Base-by-base conservation (phyloP, 768 basidiomycete genomes). In the Lentinula sp. region DNA sequence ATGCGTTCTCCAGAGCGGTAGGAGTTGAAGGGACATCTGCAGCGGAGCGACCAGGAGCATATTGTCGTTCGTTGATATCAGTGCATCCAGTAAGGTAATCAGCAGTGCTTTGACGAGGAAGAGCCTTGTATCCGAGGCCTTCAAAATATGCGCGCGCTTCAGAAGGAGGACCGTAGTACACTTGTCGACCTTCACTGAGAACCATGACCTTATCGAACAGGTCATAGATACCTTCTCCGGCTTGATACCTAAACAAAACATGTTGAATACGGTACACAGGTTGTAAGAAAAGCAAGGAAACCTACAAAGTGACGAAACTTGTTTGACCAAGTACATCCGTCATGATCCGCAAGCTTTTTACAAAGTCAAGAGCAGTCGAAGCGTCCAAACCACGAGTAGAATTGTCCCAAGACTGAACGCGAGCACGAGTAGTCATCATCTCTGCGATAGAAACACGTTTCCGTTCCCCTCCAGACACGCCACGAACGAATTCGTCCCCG, bases 161-260 rank as follows among this genome's bases (percentile, higher is more conserved):
- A 7, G 80, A 75, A 4, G 85, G 81, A 6, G 87, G 84, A 32
- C 94, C 94, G 67, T 82, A 91, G 78, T 86, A 96, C 10, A 91
- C 88, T 70, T 90, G 88, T 31, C 81, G 88, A 9, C 93, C 91
- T 65, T 89, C 77, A 72, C 90, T 84, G 63, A 97, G 79, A 34
- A 96, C 83, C 66, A 93, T 77, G 37, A 96, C 91, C 71, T 94
- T 94, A 76, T 95, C 93, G 69, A 96, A 95, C 2, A 88, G 66
- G 0, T 85, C 78, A 62, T 88, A 88, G 62, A 90, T 88, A 61
- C 76, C 83, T 71, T 94, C 91, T 62, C 91, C 87, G 5, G 91
- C 93, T 70, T 95, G 89, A 66, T 91, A 91, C 42, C 83, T 83
- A 45, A 18, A 23, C 18, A 35, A 45, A 13, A 39, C 5, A 28